These are phyloP conservation scores for Ajuga chamaepitys DNA, from an alignment of 257 asterid species.

Conservation along the genomic window DNA sequence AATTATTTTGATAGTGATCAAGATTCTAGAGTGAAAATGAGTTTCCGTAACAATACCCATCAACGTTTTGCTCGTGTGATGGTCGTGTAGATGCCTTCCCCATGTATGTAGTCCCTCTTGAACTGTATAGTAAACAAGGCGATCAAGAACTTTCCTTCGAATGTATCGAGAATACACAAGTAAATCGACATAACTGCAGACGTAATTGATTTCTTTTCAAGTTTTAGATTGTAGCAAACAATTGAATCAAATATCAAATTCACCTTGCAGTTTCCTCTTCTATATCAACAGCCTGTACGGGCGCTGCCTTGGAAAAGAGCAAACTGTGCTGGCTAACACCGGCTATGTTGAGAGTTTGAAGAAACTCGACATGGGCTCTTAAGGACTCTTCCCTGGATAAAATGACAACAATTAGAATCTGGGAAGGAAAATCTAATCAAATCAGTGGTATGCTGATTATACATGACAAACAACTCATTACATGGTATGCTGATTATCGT, in stretches of 20 bases:
- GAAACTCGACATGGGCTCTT: slow-evolving; percentile 58
- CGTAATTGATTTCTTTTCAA: neutral
- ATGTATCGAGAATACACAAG: neutral
- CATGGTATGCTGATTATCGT: slow-evolving; percentile 73
- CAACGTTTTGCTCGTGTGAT: slow-evolving; percentile 36
- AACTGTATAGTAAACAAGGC: slow-evolving; percentile 30
- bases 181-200: neutral
- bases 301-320: slow-evolving; percentile 84
- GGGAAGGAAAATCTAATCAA: neutral
- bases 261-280: slow-evolving; percentile 65
- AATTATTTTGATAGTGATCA: neutral
- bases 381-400: slow-evolving; percentile 65
- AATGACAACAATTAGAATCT: neutral
- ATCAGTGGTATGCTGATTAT: neutral
- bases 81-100: slow-evolving; percentile 35
- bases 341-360: slow-evolving; percentile 77
- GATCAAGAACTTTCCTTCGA: neutral
- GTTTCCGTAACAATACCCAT: slow-evolving; percentile 44
- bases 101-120: slow-evolving; percentile 24
- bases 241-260: slow-evolving; percentile 1
- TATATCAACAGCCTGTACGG: slow-evolving; percentile 36
- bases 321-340: slow-evolving; percentile 92
- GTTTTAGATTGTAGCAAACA: neutral
- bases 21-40: neutral
- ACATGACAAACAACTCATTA: slow-evolving; percentile 21